Percentiles rank a stretch among this genome's conserved stretches.
Conservation (phyloP, 2,329 filamentous ascomycete species). For the Talaromyces marneffei region DNA sequence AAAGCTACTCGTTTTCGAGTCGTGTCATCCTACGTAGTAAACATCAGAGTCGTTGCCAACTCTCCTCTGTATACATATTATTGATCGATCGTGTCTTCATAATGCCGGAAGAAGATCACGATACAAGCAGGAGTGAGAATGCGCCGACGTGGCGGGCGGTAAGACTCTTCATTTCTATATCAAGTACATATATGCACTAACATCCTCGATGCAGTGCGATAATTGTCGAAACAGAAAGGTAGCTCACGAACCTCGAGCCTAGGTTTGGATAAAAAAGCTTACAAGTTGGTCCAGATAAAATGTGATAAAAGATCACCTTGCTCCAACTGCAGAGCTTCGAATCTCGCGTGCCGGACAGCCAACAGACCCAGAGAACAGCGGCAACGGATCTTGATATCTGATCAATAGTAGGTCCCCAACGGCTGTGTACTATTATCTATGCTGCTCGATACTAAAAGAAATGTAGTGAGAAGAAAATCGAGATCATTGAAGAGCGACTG, state of each 20-base stretch:
- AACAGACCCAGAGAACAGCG: conserved; percentile 33
- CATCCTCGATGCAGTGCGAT: conserved; percentile 13
- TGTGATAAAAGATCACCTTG: conserved; percentile 40
- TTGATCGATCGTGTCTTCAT: neutral
- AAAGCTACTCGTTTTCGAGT: neutral
- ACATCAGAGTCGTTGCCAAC: neutral
- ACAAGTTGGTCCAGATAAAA: conserved; percentile 27
- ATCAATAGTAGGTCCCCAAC: conserved; percentile 34
- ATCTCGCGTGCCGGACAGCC: conserved; percentile 34
- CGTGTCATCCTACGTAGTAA: neutral
- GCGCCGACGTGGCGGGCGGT: conserved; percentile 14
- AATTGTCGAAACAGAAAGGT: conserved; percentile 18
- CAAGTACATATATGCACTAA: neutral
- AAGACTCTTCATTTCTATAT: neutral
- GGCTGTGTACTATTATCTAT: neutral
- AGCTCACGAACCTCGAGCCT: neutral
- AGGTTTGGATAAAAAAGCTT: neutral
- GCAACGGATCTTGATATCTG: conserved; percentile 37
- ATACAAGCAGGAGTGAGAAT: conserved; percentile 5
- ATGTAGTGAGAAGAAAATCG: conserved; percentile 48
- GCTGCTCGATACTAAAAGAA: neutral
- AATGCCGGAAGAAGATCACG: conserved; percentile 7
- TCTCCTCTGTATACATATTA: neutral
- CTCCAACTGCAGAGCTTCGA: conserved; percentile 36
- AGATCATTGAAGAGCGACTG: conserved; percentile 47